Base-by-base conservation (phyloP, 2,329 filamentous ascomycete genomes). In the Cladosporium colombiae region DNA sequence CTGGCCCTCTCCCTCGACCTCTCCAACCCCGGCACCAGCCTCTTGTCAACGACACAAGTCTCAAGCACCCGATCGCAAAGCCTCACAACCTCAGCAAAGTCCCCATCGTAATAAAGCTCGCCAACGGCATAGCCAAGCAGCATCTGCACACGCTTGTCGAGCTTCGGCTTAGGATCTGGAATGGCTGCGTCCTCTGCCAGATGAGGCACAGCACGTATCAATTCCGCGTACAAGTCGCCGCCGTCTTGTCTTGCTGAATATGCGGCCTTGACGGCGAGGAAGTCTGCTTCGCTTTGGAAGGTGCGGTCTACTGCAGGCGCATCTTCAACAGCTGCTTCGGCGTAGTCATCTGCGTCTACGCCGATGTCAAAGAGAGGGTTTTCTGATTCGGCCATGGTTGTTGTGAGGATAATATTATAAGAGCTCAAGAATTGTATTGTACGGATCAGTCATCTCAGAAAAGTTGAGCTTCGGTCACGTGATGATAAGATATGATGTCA, bases 91-190 rank as follows among this genome's bases (percentile, higher is more conserved):
- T n/a, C 31, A 13, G 11, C 56, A 44, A 60, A 52, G 18, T 60
- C 33, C 21, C 63, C 55, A 10, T 65, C 83, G 67, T 84, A 81
- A 40, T 83, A 83, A 79, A 89, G 86, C 57, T 89, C 82, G 11
- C 83, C 80, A 31, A 88, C 75, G 62, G 88, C 87, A 8, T 83
- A 83, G 35, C 78, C 77, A 52, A 86, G 80, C 65, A 76, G 65
- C 52, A 72, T 70, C 10, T 72, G 65, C 1, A 75, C 70, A 44
- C 71, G 72, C 67, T 75, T 77, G 53, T 69, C 65, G 44, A 77
- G 67, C 52, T 68, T 70, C 3, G 68, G 49, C 23, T 71, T 70
- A n/a, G 29, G 33, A n/a, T 27, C 52, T 3, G 61, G 46, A 18
- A 21, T 35, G 3, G 29, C 35, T 13, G 52, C 52, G 7, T 33